phyloP scores from a whole-genome alignment of 129 eudicot species.

The Escallonia rubra region DNA sequence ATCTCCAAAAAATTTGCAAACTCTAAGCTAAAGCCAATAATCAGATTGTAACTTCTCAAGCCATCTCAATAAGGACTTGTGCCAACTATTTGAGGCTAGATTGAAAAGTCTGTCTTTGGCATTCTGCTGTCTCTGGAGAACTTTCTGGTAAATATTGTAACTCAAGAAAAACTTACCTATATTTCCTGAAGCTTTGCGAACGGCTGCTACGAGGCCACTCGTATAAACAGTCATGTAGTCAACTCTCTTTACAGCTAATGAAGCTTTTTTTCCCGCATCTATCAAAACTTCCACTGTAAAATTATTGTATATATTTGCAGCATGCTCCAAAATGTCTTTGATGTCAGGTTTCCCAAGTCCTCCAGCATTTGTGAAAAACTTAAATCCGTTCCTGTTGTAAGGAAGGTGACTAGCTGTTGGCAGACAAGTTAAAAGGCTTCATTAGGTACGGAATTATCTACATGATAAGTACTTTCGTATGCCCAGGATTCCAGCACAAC shows the following conservation, averaged over 20 bases:
- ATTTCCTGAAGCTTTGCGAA: constrained; percentile 87
- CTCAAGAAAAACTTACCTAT: constrained; percentile 33
- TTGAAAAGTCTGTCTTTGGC: too few species aligned
- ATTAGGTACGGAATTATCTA: neutral
- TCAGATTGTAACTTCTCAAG: too few species aligned
- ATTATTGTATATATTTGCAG: constrained; percentile 58
- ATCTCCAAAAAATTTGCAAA: neutral
- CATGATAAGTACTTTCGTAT: neutral
- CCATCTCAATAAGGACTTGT: too few species aligned
- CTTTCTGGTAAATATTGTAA: too few species aligned
- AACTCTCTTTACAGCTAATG: constrained; percentile 46
- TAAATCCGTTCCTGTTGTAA: constrained; percentile 90
- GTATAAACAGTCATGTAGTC: constrained; percentile 87
- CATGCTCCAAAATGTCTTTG: constrained; percentile 85
- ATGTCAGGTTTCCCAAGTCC: constrained; percentile 97
- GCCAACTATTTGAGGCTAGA: too few species aligned
- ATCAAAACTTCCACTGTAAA: constrained; percentile 51
- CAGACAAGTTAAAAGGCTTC: constrained; percentile 18
- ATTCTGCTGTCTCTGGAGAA: too few species aligned
- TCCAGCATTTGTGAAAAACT: constrained; percentile 88
- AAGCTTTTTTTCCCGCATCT: constrained; percentile 49
- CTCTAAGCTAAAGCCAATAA: neutral
- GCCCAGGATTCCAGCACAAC: neutral
- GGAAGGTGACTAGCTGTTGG: constrained; percentile 97
- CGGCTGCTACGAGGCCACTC: constrained; percentile 88